These are phyloP conservation scores for Aspergillus sp. DNA, from an alignment of 2,329 filamentous ascomycete species.

Conservation along the genomic window DNA sequence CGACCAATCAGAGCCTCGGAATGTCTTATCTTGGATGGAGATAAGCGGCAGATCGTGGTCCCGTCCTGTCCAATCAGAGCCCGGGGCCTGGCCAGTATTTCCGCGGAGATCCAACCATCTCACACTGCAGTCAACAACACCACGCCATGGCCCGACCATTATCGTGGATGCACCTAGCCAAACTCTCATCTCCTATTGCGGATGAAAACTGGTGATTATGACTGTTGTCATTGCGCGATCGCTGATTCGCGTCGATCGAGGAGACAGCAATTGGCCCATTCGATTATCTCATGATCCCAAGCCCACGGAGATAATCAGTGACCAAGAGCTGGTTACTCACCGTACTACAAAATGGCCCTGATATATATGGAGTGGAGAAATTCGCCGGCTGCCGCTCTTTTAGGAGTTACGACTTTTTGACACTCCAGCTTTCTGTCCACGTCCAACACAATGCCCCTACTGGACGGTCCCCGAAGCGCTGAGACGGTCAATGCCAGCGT, in stretches of 20 bases:
- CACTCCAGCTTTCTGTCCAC: background rate
- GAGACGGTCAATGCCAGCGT: slow-evolving; percentile 25
- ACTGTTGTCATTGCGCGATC: slow-evolving; percentile 11
- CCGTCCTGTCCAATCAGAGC: background rate
- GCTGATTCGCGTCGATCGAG: slow-evolving; percentile 10
- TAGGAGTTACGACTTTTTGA: background rate
- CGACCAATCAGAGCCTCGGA: slow-evolving; percentile 3
- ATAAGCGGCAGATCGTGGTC: slow-evolving; percentile 3
- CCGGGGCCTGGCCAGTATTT: slow-evolving; percentile 2
- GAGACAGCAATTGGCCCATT: slow-evolving; percentile 12
- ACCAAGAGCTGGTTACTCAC: slow-evolving; percentile 5
- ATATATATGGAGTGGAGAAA: slow-evolving; percentile 5
- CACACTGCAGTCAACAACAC: background rate
- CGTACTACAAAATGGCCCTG: background rate
- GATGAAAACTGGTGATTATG: background rate
- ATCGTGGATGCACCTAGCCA: background rate
- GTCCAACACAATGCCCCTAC: slow-evolving; percentile 27
- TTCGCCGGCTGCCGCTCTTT: background rate
- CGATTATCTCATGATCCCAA: slow-evolving; percentile 15
- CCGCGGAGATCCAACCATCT: slow-evolving; percentile 6
- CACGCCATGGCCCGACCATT: background rate
- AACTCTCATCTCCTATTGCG: background rate
- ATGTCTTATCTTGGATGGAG: slow-evolving; percentile 7
- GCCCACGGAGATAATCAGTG: slow-evolving; percentile 14
- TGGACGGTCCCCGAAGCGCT: slow-evolving; percentile 28